These are phyloP conservation scores for Teratosphaeria nubilosa DNA, from an alignment of 2,329 filamentous ascomycete species.

Conservation along the genomic window DNA sequence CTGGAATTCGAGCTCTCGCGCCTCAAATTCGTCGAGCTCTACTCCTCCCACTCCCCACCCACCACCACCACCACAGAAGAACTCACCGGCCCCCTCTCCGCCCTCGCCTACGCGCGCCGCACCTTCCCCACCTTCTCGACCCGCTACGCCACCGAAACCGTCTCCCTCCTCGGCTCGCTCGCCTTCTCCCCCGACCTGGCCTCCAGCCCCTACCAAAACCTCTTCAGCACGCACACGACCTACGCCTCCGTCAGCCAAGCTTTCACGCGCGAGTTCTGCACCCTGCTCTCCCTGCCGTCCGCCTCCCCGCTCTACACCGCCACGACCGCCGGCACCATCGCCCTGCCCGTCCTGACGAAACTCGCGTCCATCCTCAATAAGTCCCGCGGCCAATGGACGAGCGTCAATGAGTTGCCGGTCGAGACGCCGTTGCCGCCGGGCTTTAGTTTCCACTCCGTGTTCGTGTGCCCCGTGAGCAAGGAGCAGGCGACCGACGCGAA, in stretches of 20 bases:
- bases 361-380: constrained; percentile 78
- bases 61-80: neutral
- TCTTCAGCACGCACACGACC: constrained; percentile 64
- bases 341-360: constrained; percentile 79
- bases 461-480: constrained; percentile 94
- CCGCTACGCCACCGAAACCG: constrained; percentile 68
- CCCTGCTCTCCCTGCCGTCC: constrained; percentile 75
- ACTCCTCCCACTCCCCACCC: constrained; percentile 47
- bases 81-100: constrained; percentile 50
- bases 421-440: constrained; percentile 55
- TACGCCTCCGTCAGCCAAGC: constrained; percentile 79
- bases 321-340: constrained; percentile 83
- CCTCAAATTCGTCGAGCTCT: constrained; percentile 82
- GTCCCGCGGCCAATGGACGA: constrained; percentile 91
- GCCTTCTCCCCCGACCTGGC: constrained; percentile 65
- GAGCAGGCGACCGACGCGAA: constrained; percentile 90
- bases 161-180: constrained; percentile 71
- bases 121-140: constrained; percentile 66
- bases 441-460: constrained; percentile 83
- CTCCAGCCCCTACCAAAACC: constrained; percentile 65
- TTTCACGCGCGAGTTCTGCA: constrained; percentile 78
- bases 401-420: constrained; percentile 73
- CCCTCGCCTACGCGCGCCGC: constrained; percentile 63
- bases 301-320: constrained; percentile 90
- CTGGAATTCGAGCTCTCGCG: constrained; percentile 90